These are phyloP conservation scores for Aureobasidium pullulans DNA, from an alignment of 2,329 filamentous ascomycete genomes.

Conservation along the genomic window DNA sequence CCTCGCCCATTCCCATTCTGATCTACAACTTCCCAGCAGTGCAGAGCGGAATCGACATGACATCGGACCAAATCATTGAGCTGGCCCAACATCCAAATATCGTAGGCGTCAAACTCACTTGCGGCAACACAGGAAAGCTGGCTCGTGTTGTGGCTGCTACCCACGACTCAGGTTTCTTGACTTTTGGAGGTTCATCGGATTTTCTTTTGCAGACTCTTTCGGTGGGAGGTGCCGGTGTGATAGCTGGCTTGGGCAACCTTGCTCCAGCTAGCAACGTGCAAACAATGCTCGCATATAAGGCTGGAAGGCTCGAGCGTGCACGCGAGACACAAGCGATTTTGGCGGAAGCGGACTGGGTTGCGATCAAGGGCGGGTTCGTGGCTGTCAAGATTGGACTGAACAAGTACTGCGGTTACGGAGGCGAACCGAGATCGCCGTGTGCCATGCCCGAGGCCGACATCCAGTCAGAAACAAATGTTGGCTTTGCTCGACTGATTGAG, in stretches of 20 bases:
- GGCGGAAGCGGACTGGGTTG: conserved; percentile 61
- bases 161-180: conserved; percentile 51
- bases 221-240: conserved; percentile 63
- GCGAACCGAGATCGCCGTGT: conserved; percentile 50
- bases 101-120: conserved; percentile 62
- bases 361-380: conserved; percentile 61
- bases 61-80: conserved; percentile 54
- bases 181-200: conserved; percentile 65
- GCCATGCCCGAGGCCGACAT: conserved; percentile 39
- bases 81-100: conserved; percentile 58
- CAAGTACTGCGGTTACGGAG: conserved; percentile 59
- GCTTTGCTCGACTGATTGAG: conserved; percentile 39
- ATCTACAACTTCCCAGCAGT: conserved; percentile 66
- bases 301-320: conserved; percentile 55
- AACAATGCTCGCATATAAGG: conserved; percentile 42
- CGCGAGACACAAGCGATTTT: conserved; percentile 57
- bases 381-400: conserved; percentile 61
- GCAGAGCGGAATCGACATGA: conserved; percentile 56
- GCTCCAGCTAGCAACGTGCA: conserved; percentile 58
- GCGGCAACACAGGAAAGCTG: conserved; percentile 64
- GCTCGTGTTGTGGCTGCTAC: conserved; percentile 45
- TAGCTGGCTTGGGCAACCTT: conserved; percentile 65
- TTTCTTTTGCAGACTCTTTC: conserved; percentile 65
- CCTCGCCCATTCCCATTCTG: conserved; percentile 56
- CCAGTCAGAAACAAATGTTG: conserved; percentile 22